Evolutionary conservation across 108 stramenopile genomes (phyloP), one percentile per base, ranked within the genome.

Genomic region (Chaetoceros tenuissimus): DNA sequence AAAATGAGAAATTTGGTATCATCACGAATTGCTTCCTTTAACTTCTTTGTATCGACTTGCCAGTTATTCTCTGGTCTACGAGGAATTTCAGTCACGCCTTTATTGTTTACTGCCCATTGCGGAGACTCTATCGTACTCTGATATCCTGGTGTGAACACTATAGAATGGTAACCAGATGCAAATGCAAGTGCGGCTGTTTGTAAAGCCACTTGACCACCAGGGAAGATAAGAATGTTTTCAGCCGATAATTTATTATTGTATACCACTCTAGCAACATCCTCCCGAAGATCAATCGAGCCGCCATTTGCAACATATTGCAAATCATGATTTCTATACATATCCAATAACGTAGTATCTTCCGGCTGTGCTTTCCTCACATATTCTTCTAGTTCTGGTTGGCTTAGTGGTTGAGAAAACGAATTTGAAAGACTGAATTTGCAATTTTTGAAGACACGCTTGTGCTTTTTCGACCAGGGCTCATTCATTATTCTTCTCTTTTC

Each of bases 111-210:
- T 1, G 78, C 75, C 70, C 78, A 78, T 7, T 54, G 46, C 0
- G 86, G 80, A 31, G 75, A 70, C 57, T 85, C 74, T 0, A 79
- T 49, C n/a, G 71, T 71, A 17, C 69, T 71, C 68, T 89, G 87
- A 81, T 89, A 85, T 17, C 84, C 84, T 1, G 87, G 87, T n/a
- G 70, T 59, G 67, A 89, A 89, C 24, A 75, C 79, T 26, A 89
- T 83, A 31, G 84, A 67, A 70, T 89, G 87, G 31, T 56, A 46
- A 19, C 66, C 63, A 28, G 46, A 24, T 3, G 74, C 79, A 64
- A 85, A 79, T 2, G 79, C 85, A 31, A 71, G 64, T 0, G 84
- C 74, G 0, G 82, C 81, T 1, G 81, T 85, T 66, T 84, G 87
- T 24, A 89, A 57, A 29, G 83, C 87, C 18, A 89, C 82, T 65